Evolutionary conservation across 148 eudicot genomes (phyloP).

Genomic region (Silene conica): DNA sequence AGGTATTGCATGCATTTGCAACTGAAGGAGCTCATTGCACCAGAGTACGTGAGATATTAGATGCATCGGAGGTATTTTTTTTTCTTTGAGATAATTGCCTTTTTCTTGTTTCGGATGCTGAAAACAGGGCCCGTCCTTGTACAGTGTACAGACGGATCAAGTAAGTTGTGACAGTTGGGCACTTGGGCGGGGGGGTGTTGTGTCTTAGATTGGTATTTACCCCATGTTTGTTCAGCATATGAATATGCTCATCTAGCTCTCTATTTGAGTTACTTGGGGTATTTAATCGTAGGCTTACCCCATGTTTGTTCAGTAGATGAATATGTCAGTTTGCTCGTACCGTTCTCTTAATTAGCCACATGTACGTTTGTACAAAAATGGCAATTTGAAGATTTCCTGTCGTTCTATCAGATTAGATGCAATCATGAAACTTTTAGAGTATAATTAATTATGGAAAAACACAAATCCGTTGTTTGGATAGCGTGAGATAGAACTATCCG

Average conservation of each 20-base stretch:
- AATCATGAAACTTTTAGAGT: neutral
- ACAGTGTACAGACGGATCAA: neutral
- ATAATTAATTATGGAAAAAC: neutral
- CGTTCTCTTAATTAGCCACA: neutral
- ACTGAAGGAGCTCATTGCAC: conserved; percentile 92
- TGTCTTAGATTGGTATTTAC: neutral
- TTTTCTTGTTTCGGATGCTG: neutral
- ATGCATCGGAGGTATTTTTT: conserved; percentile 78
- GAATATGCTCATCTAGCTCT: too few relatives aligned
- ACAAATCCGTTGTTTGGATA: neutral
- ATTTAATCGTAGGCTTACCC: too few relatives aligned
- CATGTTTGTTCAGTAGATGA: too few relatives aligned
- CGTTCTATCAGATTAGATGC: neutral
- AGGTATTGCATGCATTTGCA: conserved; percentile 98
- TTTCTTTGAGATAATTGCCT: neutral
- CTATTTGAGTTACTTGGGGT: too few relatives aligned
- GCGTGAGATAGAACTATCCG: too few relatives aligned
- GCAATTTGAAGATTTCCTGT: neutral
- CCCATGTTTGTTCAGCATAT: neutral
- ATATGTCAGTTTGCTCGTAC: neutral
- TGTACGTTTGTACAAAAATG: too few relatives aligned
- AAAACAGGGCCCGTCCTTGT: neutral
- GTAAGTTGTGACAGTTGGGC: neutral
- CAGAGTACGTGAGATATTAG: conserved; percentile 84
- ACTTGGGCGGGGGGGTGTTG: neutral